Base-by-base conservation (phyloP, 164 flowering plant genomes). In the Aristolochia californica region DNA sequence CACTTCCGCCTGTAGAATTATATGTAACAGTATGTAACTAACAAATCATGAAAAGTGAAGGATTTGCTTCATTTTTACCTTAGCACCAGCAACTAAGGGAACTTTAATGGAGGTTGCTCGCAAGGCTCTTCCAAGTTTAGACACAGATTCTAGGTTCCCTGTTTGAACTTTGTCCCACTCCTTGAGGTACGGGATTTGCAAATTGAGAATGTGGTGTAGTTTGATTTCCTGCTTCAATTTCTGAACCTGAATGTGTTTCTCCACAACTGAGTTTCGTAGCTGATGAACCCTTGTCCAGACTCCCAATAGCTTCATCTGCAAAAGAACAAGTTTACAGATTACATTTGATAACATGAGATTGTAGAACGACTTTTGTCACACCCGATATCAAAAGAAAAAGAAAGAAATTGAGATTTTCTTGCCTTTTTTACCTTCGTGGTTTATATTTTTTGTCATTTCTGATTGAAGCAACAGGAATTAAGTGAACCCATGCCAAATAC, bases 111-210 rank as follows among this genome's bases (percentile, higher is more conserved):
- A 68, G 1, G 69, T 13, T 15, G 78, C 74, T 1, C 67, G 68
- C 13, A 88, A 64, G 48, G 66, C 71, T 48, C 77, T 67, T 0
- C 60, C 57, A 27, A 81, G 24, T 52, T 69, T 75, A 24, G 76
- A 60, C 14, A 88, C 66, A 4, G 88, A 83, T 70, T 83, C 88
- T 44, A 48, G 62, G 60, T 83, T 77, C 63, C 58, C 82, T 20
- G 45, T 69, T 26, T 87, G 88, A 20, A 85, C 45, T 45, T 69
- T 79, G 21, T 70, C 68, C 87, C 89, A 87, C 52, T 79, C 72
- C 7, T 69, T 57, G 0, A 87, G 82, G 10, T 79, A 51, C 27
- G 16, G n/a, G n/a, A 78, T 45, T 48, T 87, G 77, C 12, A 72
- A 67, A 20, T 45, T 53, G 8, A 82, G 7, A 30, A 85, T 73